phyloP scores from a whole-genome alignment of 495 filamentous ascomycete species.

The Daldinia concentrica region DNA sequence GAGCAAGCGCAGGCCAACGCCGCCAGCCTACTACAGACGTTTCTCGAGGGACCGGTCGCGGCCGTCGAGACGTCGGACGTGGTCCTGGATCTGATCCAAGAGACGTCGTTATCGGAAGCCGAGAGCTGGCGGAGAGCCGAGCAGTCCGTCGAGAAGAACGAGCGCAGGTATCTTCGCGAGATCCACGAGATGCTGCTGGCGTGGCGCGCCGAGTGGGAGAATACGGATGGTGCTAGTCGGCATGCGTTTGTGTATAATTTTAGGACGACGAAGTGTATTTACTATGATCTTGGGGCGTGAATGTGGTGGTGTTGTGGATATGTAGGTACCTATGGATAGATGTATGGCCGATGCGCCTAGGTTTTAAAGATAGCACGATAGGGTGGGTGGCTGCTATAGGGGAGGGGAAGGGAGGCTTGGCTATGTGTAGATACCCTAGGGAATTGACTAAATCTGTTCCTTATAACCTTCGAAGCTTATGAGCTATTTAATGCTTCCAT shows the following conservation, averaged over 20 bases:
- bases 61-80: slow-evolving; percentile 90
- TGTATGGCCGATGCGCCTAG: background rate
- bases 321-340: too few species aligned
- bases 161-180: slow-evolving; percentile 87
- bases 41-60: slow-evolving; percentile 78
- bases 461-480: background rate
- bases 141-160: slow-evolving; percentile 77
- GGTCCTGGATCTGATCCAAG: slow-evolving; percentile 80
- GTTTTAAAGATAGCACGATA: background rate
- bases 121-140: slow-evolving; percentile 88
- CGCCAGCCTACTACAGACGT: slow-evolving; percentile 68
- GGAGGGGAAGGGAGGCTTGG: background rate
- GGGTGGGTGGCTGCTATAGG: background rate
- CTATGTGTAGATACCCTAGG: background rate
- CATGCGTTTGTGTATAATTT: slow-evolving; percentile 86
- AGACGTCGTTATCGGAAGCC: slow-evolving; percentile 78
- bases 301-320: background rate
- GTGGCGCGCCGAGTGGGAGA: slow-evolving; percentile 65
- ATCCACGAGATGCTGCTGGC: slow-evolving; percentile 79
- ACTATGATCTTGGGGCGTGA: slow-evolving; percentile 73
- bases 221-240: slow-evolving; percentile 56
- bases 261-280: slow-evolving; percentile 75
- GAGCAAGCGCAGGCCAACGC: slow-evolving; percentile 77
- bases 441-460: background rate
- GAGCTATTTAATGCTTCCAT: too few species aligned